phyloP scores from a whole-genome alignment of 306 rosid genomes.

The Dryas drummondii region DNA sequence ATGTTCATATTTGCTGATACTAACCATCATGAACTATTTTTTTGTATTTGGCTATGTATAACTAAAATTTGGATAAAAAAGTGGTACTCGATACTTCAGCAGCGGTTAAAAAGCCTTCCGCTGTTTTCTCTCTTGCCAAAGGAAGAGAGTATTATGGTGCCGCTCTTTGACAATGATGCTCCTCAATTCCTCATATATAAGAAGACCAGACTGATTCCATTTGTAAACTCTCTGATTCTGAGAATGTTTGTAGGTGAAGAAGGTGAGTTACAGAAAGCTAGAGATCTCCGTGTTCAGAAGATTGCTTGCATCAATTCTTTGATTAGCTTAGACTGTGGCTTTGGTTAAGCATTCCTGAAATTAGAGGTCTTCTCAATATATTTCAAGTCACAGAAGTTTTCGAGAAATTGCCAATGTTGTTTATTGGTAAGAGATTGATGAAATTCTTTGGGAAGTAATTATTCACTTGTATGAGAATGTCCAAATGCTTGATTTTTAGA shows the following conservation, averaged over 20 bases:
- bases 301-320: neutral
- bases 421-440: neutral
- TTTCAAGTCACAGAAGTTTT: neutral
- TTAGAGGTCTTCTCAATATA: neutral
- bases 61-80: constrained; percentile 1
- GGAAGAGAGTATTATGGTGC: neutral
- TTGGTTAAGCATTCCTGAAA: neutral
- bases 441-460: neutral
- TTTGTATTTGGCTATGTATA: neutral
- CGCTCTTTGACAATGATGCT: neutral
- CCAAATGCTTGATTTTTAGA: neutral
- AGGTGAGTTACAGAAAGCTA: neutral
- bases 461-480: neutral
- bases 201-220: neutral
- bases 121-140: neutral
- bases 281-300: neutral
- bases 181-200: neutral
- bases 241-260: neutral
- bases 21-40: constrained; percentile 5
- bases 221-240: neutral
- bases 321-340: neutral
- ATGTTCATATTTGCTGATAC: neutral
- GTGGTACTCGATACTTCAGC: constrained; percentile 5
- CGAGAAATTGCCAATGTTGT: neutral
- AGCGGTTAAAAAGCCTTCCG: neutral